Percentiles rank a stretch among this genome's conserved stretches.
phyloP scores from a whole-genome alignment of 2,329 filamentous ascomycete species.

The Monosporascus ibericus region DNA sequence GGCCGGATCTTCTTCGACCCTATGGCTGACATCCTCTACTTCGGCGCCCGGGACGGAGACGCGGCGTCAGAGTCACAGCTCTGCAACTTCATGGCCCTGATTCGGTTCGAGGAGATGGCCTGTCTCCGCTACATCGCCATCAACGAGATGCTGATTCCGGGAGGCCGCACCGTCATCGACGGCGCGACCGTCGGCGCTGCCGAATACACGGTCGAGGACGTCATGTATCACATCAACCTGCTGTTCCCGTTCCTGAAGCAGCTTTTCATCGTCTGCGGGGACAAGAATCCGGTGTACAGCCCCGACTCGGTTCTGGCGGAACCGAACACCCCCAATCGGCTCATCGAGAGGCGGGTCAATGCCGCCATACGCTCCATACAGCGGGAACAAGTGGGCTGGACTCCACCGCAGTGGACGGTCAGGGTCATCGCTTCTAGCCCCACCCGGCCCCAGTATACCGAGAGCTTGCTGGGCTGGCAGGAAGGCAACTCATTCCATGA shows the following conservation, averaged over 20 bases:
- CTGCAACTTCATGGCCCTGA: conserved; percentile 37
- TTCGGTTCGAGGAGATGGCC: conserved; percentile 33
- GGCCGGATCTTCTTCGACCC: conserved; percentile 38
- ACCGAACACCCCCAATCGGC: conserved; percentile 24
- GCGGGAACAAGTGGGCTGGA: too few relatives aligned
- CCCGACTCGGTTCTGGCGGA: conserved; percentile 22
- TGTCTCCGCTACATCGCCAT: conserved; percentile 37
- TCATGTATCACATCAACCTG: conserved; percentile 31
- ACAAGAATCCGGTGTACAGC: conserved; percentile 28
- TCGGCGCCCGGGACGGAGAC: conserved; percentile 38
- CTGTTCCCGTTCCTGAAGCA: conserved; percentile 35
- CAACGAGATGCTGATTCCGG: conserved; percentile 35
- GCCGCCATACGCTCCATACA: too few relatives aligned
- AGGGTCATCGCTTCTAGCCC: too few relatives aligned
- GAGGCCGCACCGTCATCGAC: conserved; percentile 6
- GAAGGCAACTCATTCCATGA: too few relatives aligned
- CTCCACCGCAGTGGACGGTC: too few relatives aligned
- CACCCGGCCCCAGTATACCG: too few relatives aligned
- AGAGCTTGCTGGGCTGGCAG: too few relatives aligned
- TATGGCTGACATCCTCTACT: conserved; percentile 38
- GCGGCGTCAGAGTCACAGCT: conserved; percentile 41
- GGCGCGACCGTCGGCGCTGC: background rate
- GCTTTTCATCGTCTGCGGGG: conserved; percentile 38
- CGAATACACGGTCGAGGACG: conserved; percentile 1
- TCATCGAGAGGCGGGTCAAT: conserved; percentile 30